Evolutionary conservation across 352 stramenopile species (phyloP), one percentile per base, ranked within the genome.

Genomic region (Globisporangium rhizosaccharum): DNA sequence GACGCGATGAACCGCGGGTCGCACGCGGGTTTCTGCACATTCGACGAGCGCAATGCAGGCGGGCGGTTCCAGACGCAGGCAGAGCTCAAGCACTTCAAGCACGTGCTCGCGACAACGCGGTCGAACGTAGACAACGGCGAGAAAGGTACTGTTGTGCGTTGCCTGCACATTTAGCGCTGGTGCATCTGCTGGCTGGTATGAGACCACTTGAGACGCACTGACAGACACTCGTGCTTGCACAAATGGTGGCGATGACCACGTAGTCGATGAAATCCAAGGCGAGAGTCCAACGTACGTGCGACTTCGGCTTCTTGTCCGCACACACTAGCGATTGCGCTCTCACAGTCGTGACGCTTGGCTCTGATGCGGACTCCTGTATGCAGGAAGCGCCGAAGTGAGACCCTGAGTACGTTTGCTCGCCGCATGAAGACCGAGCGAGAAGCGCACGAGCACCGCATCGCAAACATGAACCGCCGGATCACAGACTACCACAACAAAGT

Each of bases 401-500:
- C 58, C 42, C 55, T 87, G 28, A 88, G 76, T 28, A 88, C 71
- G 18, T 76, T 88, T 42, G 61, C 73, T 2, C 75, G 78, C 20
- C 76, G 78, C 37, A 86, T 80, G 72, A 76, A 82, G 14, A 63
- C 67, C 42, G 76, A 90, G 51, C 73, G 79, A 48, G 63, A 72
- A 2, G 70, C 74, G 14, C 83, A 92, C 51, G 78, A 81, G 49
- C 58, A 71, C 1, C 79, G 81, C 42, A 83, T 92, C 33, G 70
- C 81, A n/a, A 70, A 92, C 55, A 90, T 92, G 79, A 91, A 90
- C 55, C 79, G 81, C 12, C 79, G 82, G n/a, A 91, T 92, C 63
- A 76, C 69, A 15, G 79, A 92, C 17, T 90, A 91, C 61, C 79
- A 90, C 66, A 74, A 75, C 57, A 76, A 82, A 59, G 83, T 88